Evolutionary conservation across 2,329 filamentous ascomycete genomes (phyloP), one percentile per base, ranked within the genome.

Genomic region (Aureobasidium uvarum): DNA sequence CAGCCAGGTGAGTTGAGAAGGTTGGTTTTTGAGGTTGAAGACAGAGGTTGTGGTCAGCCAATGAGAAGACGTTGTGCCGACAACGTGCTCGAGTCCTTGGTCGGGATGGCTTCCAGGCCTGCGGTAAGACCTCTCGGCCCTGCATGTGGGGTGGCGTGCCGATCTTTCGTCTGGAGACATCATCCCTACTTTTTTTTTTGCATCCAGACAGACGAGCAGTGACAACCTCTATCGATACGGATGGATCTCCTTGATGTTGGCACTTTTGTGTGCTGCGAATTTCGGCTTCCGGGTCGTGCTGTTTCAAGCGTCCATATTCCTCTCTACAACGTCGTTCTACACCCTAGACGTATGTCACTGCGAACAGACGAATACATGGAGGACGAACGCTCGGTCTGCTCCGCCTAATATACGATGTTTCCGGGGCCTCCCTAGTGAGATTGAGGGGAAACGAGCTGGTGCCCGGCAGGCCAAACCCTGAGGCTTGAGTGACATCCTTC

Each of bases 1-100:
- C 48, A 39, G 60, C 48, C 60, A 43, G 31, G 23, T 43, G 48
- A 63, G 48, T 63, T 63, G 60, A 63, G 25, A 43, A 54, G 33
- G 3, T 63, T 36, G 38, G n/a, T 7, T 52, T 54, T 63, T 16
- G 36, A 62, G 23, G 18, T 43, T 3, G 6, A 54, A 63, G n/a
- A 25, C n/a, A 52, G 60, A 63, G 25, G 60, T 63, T 23, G 25
- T 13, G 8, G 4, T 7, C 25, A 23, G 14, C 60, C 60, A 63
- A 63, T 63, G 5, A 54, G 36, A 63, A 18, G 38, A 16, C 60
- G 36, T 33, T 18, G 18, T 43, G 31, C 45, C 3, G 14, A 63
- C 33, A 63, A 63, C 60, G 60, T 63, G 60, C 48, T 63, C 60
- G 60, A 54, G 48, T 63, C 60, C 43, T 39, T 62, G 58, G 58